A percentile compares a stretch with the other conserved stretches of the same genome.
Conservation (phyloP, 2,329 filamentous ascomycete species). For the Dactylellina leptospora region DNA sequence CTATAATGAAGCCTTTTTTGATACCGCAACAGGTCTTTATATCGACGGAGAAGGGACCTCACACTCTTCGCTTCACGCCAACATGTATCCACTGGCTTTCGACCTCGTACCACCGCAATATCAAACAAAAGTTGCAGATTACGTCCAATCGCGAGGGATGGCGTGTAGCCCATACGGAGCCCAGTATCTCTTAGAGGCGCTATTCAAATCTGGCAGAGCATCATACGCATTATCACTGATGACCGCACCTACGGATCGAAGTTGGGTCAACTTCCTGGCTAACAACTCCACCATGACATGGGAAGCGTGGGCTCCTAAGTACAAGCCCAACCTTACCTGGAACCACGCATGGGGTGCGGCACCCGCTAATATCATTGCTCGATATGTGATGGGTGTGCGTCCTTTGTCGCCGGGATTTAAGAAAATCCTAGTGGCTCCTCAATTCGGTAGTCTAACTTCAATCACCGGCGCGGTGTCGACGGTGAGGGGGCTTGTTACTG, state of each 20-base stretch:
- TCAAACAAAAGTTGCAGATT: conserved; percentile 11
- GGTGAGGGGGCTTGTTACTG: background rate
- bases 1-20: conserved; percentile 21
- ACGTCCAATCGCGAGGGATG: conserved; percentile 28
- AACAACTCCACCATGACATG: conserved; percentile 24
- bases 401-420: conserved; percentile 18
- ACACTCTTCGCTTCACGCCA: conserved; percentile 26
- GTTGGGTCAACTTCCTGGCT: conserved; percentile 25
- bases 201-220: conserved; percentile 14
- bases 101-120: conserved; percentile 18
- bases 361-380: conserved; percentile 27
- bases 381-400: conserved; percentile 19
- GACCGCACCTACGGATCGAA: background rate
- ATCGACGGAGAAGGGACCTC: conserved; percentile 20
- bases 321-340: conserved; percentile 25
- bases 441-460: background rate
- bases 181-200: conserved; percentile 25
- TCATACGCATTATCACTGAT: conserved; percentile 21
- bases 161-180: conserved; percentile 28
- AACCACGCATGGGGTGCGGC: conserved; percentile 27
- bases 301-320: conserved; percentile 28
- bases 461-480: background rate
- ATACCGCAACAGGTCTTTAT: conserved; percentile 2
- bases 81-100: conserved; percentile 29
- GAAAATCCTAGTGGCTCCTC: conserved; percentile 22